These are phyloP conservation scores for Truncatella angustata DNA, from an alignment of 2,329 filamentous ascomycete genomes.

Conservation along the genomic window DNA sequence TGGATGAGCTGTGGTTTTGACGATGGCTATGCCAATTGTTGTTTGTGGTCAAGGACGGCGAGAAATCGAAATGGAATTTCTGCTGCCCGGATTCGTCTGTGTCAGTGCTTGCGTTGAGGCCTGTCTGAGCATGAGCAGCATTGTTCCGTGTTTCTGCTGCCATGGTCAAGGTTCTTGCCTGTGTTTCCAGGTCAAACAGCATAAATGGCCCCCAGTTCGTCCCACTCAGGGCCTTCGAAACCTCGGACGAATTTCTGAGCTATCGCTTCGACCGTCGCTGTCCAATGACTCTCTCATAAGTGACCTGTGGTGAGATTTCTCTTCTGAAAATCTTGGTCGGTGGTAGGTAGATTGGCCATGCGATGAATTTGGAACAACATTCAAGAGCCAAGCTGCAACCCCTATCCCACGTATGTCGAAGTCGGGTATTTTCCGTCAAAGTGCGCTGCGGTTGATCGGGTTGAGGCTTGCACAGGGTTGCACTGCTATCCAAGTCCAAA, in stretches of 20 bases:
- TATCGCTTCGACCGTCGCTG: neutral
- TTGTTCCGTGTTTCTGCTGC: neutral
- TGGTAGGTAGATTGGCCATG: neutral
- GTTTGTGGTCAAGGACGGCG: constrained; percentile 13
- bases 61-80: constrained; percentile 12
- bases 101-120: neutral
- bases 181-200: constrained; percentile 1
- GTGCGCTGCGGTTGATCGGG: too few species aligned
- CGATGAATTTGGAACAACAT: neutral
- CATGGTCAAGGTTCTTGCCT: constrained; percentile 3
- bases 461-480: too few species aligned
- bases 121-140: neutral
- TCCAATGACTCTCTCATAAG: neutral
- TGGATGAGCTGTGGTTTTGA: constrained; percentile 53
- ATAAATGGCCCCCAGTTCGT: neutral
- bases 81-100: constrained; percentile 6
- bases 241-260: neutral
- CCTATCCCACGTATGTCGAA: neutral
- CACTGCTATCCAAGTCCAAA: too few species aligned
- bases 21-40: constrained; percentile 44
- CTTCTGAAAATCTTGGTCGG: neutral
- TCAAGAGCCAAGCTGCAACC: neutral
- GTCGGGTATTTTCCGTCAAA: too few species aligned
- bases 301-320: neutral
- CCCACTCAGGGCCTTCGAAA: neutral